Conservation (phyloP, 2,329 filamentous ascomycete species). For the Ophiostoma novo-ulmi region DNA sequence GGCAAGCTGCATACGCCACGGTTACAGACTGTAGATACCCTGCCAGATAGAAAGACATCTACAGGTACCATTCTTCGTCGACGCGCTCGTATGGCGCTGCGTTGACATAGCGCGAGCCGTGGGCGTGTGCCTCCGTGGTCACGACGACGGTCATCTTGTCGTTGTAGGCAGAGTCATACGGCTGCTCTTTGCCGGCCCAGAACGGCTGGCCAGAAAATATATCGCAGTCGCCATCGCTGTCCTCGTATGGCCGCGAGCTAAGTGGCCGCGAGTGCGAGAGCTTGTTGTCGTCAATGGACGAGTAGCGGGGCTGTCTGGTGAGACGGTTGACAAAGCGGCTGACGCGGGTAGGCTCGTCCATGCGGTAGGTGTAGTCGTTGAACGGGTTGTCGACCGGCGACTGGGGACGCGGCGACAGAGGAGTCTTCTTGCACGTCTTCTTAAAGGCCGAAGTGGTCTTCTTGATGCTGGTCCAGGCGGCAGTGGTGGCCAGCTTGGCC, state of each 20-base stretch:
- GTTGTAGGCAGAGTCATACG: background rate
- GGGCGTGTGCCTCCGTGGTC: background rate
- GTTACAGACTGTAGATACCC: background rate
- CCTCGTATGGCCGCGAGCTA: background rate
- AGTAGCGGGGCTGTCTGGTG: slow-evolving; percentile 6
- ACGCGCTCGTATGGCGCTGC: background rate
- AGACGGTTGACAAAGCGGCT: slow-evolving; percentile 9
- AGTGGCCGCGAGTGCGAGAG: background rate
- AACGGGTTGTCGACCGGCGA: background rate
- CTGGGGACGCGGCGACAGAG: background rate
- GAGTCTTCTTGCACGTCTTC: background rate
- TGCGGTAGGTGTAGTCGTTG: slow-evolving; percentile 8
- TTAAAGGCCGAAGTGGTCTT: background rate
- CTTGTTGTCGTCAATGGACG: slow-evolving; percentile 4
- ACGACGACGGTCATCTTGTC: slow-evolving; percentile 5
- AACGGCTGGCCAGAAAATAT: slow-evolving; percentile 15
- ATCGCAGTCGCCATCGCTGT: slow-evolving; percentile 14
- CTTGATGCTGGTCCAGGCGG: slow-evolving; percentile 20
- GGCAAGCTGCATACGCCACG: background rate
- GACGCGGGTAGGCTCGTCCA: background rate
- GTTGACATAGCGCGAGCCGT: background rate
- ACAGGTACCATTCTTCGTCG: background rate
- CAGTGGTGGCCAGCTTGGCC: slow-evolving; percentile 19
- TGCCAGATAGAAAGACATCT: background rate
- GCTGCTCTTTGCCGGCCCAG: background rate